Conservation (phyloP, 2,329 filamentous ascomycete genomes). For the Alternaria tenuissima region DNA sequence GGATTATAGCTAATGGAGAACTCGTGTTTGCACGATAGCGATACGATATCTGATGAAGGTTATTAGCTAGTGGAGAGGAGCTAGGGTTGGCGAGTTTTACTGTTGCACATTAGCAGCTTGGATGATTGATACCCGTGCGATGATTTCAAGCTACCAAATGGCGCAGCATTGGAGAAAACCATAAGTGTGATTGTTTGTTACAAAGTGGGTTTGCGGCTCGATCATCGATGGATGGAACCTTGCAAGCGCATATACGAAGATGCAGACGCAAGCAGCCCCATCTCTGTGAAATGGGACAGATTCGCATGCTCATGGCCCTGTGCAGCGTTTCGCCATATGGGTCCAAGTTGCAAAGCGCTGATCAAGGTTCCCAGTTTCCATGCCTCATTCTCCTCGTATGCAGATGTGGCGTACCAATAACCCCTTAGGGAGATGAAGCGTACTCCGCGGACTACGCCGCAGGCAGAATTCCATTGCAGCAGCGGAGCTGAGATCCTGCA, state of each 20-base stretch:
- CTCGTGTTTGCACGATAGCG: background rate
- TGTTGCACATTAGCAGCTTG: background rate
- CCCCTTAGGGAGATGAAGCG: background rate
- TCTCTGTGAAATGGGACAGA: background rate
- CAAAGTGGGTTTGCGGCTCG: background rate
- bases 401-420: background rate
- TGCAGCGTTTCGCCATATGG: background rate
- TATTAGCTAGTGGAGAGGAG: background rate
- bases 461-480: background rate
- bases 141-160: background rate
- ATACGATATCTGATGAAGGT: background rate
- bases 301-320: background rate
- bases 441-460: background rate
- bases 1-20: conserved; percentile 1
- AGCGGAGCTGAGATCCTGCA: background rate
- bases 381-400: background rate
- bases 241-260: conserved; percentile 7
- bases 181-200: background rate
- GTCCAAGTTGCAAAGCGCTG: background rate
- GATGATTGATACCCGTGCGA: background rate
- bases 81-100: background rate
- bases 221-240: conserved; percentile 4
- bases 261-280: conserved; percentile 4
- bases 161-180: background rate
- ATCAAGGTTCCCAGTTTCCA: background rate